Evolutionary conservation across 2,329 filamentous ascomycete species (phyloP).

Genomic region (Shiraia sp.): DNA sequence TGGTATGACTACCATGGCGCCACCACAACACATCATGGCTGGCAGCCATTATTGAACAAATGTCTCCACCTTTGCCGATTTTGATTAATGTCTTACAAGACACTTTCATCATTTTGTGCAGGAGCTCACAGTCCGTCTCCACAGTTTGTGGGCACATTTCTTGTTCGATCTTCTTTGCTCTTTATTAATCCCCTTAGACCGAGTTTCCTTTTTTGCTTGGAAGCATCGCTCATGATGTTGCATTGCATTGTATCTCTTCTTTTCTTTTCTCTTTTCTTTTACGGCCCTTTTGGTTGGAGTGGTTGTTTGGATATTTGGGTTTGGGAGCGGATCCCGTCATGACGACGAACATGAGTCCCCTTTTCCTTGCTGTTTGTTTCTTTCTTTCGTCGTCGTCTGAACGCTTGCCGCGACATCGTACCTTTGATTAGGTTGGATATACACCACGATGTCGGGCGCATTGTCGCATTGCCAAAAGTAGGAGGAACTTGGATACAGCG

Average conservation of each 20-base stretch:
- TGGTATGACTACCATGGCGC: slow-evolving; percentile 47
- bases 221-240: slow-evolving; percentile 20
- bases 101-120: slow-evolving; percentile 31
- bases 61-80: slow-evolving; percentile 10
- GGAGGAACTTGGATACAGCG: no score
- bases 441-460: no score
- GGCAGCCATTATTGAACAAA: slow-evolving; percentile 47
- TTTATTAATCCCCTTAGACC: slow-evolving; percentile 34
- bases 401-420: no score
- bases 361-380: slow-evolving; percentile 4
- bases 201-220: slow-evolving; percentile 15
- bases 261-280: slow-evolving; percentile 15
- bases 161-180: slow-evolving; percentile 23
- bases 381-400: not conserved
- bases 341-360: slow-evolving; percentile 25
- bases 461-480: no score
- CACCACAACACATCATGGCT: slow-evolving; percentile 49
- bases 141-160: no score
- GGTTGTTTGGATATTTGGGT: slow-evolving; percentile 19
- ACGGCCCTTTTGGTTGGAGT: slow-evolving; percentile 6
- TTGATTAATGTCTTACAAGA: slow-evolving; percentile 23
- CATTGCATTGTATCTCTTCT: slow-evolving; percentile 33
- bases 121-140: slow-evolving; percentile 17
- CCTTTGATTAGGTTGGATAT: no score
- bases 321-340: slow-evolving; percentile 10